Evolutionary conservation across 2,329 filamentous ascomycete genomes (phyloP), one percentile per base, ranked within the genome.

Genomic region (Pseudopithomyces maydicus): DNA sequence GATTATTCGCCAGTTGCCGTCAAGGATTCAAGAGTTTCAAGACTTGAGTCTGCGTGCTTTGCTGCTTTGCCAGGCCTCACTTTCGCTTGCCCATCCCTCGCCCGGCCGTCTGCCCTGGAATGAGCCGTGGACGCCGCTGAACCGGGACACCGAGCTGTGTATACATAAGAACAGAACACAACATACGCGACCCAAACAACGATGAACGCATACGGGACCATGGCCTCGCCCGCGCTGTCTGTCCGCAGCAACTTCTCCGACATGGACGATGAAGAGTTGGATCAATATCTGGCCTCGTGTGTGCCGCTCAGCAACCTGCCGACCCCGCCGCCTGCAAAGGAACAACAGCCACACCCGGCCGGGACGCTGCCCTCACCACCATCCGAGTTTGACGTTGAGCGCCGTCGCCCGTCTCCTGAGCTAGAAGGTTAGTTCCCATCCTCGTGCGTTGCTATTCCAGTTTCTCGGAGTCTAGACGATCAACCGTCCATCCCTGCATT

Each of bases 271-370:
- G 74, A 75, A 52, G 73, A 76, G 56, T 54, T 77, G 61, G 76
- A 77, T 45, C 61, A 60, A 54, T 77, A 76, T 63, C 74, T 78
- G 59, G 74, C 72, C 39, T 72, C 60, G 52, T 78, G 73, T 44
- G 71, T 74, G 23, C 75, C 74, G 45, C 64, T 77, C 39, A 77
- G 74, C 32, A 76, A 72, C 61, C 64, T 77, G 20, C 76, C 76
- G 6, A 78, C 76, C 15, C 76, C 76, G 54, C 76, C 76, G n/a
- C 73, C 72, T 19, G 65, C 64, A 51, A 74, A 70, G 62, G 64
- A 70, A 58, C 61, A 59, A 46, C 61, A 59, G 44, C 62, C 47
- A 57, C 61, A 36, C 29, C 29, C 52, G 22, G 7, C 35, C 22
- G 1, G 57, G 43, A 52, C 58, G 52, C 22, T 49, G 46, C 46